phyloP scores from a whole-genome alignment of 306 rosid species.

The Dalbergia cultrata region DNA sequence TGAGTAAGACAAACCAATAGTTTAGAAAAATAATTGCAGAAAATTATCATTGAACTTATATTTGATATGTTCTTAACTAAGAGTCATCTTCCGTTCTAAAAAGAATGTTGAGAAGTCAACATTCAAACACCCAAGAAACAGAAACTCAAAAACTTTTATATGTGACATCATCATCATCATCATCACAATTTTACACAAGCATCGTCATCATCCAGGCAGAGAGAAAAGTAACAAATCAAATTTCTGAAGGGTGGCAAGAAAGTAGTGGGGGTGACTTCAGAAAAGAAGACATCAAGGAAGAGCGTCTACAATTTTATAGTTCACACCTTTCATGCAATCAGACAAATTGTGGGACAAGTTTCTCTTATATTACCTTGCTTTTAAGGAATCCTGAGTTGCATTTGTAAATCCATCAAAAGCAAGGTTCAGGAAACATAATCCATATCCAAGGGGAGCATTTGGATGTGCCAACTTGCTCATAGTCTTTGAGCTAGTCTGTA shows the following conservation, averaged over 20 bases:
- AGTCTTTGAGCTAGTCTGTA: conserved; percentile 94
- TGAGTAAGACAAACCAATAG: conserved; percentile 44
- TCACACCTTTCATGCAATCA: neutral
- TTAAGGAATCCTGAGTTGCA: conserved; percentile 98
- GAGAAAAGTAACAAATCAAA: neutral
- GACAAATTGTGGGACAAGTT: neutral
- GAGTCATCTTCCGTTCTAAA: neutral
- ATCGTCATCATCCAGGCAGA: neutral
- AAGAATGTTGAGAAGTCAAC: neutral
- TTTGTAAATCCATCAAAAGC: conserved; percentile 99
- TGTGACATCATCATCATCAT: neutral
- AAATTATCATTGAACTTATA: neutral
- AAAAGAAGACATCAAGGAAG: neutral
- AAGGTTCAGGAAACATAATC: conserved; percentile 91
- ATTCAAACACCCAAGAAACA: neutral
- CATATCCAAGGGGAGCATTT: conserved; percentile 97
- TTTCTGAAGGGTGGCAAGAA: neutral
- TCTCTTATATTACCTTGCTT: conserved; percentile 62
- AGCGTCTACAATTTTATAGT: neutral
- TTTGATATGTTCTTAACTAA: neutral
- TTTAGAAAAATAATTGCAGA: conserved; percentile 25
- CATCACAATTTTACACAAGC: neutral
- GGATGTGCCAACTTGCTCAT: conserved; percentile 93
- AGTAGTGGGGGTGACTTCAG: neutral
- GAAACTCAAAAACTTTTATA: neutral